These are phyloP conservation scores for Cutaneotrichosporon dermatis DNA, from an alignment of 1,284 basidiomycete genomes.

Conservation along the genomic window DNA sequence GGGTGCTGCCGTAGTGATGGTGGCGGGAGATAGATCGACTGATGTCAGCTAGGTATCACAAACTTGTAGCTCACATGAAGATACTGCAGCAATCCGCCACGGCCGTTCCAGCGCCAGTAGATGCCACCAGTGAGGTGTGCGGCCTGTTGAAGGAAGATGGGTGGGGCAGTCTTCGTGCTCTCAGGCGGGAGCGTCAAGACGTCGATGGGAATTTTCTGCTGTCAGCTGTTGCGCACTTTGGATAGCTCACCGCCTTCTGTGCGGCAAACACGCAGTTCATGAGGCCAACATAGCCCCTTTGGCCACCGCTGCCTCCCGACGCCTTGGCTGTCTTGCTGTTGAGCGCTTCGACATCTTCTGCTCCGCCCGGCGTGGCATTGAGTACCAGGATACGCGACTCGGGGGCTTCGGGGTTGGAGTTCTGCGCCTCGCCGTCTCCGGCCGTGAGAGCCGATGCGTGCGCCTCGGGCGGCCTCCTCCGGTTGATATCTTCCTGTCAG, in stretches of 20 bases:
- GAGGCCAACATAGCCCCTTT: slow-evolving; percentile 66
- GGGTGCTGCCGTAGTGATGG: slow-evolving; percentile 67
- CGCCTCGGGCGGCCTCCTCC: slow-evolving; percentile 55
- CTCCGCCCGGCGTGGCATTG: slow-evolving; percentile 69
- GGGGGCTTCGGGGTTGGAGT: slow-evolving; percentile 35
- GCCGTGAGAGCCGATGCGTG: slow-evolving; percentile 23
- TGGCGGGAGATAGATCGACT: slow-evolving; percentile 90
- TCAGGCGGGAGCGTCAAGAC: slow-evolving; percentile 83
- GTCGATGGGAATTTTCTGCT: slow-evolving; percentile 88
- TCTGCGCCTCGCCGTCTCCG: slow-evolving; percentile 6
- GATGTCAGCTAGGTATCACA: neutral
- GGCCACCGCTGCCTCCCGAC: slow-evolving; percentile 23
- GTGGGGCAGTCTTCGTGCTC: slow-evolving; percentile 59
- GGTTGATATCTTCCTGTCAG: slow-evolving; percentile 68
- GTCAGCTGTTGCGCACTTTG: neutral
- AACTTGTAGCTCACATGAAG: slow-evolving; percentile 62
- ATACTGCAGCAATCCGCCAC: slow-evolving; percentile 79
- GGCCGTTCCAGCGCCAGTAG: slow-evolving; percentile 68
- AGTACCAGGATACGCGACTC: slow-evolving; percentile 85
- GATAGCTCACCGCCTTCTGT: slow-evolving; percentile 73
- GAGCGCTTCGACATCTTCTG: slow-evolving; percentile 11
- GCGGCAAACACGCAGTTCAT: slow-evolving; percentile 99
- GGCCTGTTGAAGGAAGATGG: slow-evolving; percentile 93
- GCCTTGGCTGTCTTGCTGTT: slow-evolving; percentile 51
- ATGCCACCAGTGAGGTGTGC: slow-evolving; percentile 90